Evolutionary conservation across 2,329 filamentous ascomycete species (phyloP).

Genomic region (Geosmithia morbida): DNA sequence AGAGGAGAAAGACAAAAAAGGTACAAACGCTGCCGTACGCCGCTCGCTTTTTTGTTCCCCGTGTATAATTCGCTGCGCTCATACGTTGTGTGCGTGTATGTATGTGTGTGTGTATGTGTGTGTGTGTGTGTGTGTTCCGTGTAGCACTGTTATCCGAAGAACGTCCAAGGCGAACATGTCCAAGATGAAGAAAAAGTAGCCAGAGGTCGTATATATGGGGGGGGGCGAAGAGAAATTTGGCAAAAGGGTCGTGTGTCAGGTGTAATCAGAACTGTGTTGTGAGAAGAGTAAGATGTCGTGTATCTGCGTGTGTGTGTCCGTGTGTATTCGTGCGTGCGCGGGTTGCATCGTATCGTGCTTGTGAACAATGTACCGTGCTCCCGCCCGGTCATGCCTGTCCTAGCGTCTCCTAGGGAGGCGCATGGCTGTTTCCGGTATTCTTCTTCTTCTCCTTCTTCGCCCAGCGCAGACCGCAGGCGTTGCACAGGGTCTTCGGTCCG

Average conservation of each 20-base stretch:
- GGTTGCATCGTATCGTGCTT: neutral
- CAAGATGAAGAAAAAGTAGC: no score
- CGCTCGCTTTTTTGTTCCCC: neutral
- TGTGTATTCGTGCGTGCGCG: neutral
- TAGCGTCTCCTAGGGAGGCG: neutral
- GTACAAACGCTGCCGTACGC: neutral
- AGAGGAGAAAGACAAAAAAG: neutral
- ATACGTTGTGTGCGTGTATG: neutral
- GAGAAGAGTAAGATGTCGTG: no score
- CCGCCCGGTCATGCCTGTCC: neutral
- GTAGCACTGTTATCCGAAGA: no score
- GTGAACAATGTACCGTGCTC: neutral
- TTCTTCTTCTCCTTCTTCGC: constrained; percentile 72
- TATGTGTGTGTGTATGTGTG: no score
- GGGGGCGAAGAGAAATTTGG: no score
- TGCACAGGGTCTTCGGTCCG: constrained; percentile 89
- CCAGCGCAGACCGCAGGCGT: constrained; percentile 74
- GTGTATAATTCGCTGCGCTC: neutral
- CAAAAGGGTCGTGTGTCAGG: no score
- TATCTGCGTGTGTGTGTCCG: neutral
- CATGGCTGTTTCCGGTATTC: constrained; percentile 6
- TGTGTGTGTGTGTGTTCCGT: no score
- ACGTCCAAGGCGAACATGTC: no score
- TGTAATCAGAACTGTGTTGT: no score
- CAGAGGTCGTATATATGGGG: no score